A percentile compares a stretch with the other conserved stretches of the same genome.
Conservation (phyloP, 169 alveolate species). For the Sarcocystis neurona region DNA sequence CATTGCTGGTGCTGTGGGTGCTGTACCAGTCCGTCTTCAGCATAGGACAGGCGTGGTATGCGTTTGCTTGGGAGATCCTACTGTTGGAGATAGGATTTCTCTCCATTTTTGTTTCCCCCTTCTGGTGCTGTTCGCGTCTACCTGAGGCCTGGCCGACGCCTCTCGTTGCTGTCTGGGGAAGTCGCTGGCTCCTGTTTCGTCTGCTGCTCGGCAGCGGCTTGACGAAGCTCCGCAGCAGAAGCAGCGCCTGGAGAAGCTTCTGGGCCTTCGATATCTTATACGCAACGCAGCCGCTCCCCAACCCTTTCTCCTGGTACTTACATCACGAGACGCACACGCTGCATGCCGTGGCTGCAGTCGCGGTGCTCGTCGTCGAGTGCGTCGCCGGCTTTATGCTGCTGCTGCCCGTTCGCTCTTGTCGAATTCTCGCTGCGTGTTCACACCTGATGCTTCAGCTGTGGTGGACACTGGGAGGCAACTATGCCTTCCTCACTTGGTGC, state of each 20-base stretch:
- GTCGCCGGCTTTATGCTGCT: constrained; percentile 28
- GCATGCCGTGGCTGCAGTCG: constrained; percentile 43
- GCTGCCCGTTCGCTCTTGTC: constrained; percentile 58
- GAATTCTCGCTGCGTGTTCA: constrained; percentile 51
- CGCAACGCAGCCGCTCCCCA: constrained; percentile 66
- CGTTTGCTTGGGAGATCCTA: constrained; percentile 65
- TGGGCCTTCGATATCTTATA: constrained; percentile 43
- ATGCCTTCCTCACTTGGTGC: constrained; percentile 51
- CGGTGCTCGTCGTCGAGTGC: constrained; percentile 52
- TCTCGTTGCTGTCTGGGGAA: constrained; percentile 43
- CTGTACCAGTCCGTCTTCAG: constrained; percentile 49
- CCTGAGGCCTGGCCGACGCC: constrained; percentile 65
- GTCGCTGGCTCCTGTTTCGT: constrained; percentile 66
- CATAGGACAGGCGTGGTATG: constrained; percentile 64
- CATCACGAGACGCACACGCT: constrained; percentile 54
- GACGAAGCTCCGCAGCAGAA: constrained; percentile 54
- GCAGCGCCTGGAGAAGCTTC: constrained; percentile 44
- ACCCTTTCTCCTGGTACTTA: constrained; percentile 57
- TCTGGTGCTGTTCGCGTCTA: constrained; percentile 37
- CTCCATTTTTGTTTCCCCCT: constrained; percentile 53
- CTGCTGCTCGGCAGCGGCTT: constrained; percentile 66
- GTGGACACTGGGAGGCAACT: constrained; percentile 37
- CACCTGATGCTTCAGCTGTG: constrained; percentile 27
- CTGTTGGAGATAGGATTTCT: constrained; percentile 67
- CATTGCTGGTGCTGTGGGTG: constrained; percentile 54